Evolutionary conservation across 768 basidiomycete species (phyloP).

Genomic region (Hirschioporus abietinus): DNA sequence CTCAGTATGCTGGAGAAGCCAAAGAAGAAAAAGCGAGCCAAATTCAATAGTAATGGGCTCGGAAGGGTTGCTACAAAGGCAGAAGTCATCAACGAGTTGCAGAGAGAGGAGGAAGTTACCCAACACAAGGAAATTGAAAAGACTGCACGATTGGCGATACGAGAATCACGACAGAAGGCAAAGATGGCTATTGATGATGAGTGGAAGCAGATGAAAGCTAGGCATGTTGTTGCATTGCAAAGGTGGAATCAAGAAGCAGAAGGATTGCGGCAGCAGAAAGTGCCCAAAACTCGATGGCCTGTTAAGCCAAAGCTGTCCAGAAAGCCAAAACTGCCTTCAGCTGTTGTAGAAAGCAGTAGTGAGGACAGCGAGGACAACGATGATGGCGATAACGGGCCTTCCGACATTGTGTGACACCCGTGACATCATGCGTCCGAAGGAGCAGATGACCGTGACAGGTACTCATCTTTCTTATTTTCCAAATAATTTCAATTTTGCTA

Average conservation of each 20-base stretch:
- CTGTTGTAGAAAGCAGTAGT: too few relatives aligned
- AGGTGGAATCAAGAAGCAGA: neutral
- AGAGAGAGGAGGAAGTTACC: slow-evolving; percentile 3
- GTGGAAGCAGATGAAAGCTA: slow-evolving; percentile 11
- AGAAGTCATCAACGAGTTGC: slow-evolving; percentile 9
- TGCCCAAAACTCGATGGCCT: neutral
- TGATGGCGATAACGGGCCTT: too few relatives aligned
- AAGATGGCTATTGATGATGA: slow-evolving; percentile 8
- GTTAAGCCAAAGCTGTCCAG: neutral
- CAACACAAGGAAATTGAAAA: slow-evolving; percentile 5
- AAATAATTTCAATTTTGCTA: too few relatives aligned
- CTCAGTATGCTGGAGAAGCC: slow-evolving; percentile 17
- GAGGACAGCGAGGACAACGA: too few relatives aligned
- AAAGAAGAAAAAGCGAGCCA: slow-evolving; percentile 13
- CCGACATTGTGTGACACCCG: too few relatives aligned
- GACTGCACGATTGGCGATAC: slow-evolving; percentile 7
- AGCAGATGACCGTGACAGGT: too few relatives aligned
- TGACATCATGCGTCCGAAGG: too few relatives aligned
- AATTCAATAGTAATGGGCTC: slow-evolving; percentile 14
- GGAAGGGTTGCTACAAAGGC: slow-evolving; percentile 15
- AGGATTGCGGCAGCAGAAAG: neutral
- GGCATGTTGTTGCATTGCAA: slow-evolving; percentile 3
- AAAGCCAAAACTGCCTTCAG: too few relatives aligned
- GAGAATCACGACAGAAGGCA: slow-evolving; percentile 3
- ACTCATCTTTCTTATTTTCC: too few relatives aligned